A percentile compares a stretch with the other conserved stretches of the same genome.
Conservation (phyloP, 768 basidiomycete species). For the Cantharellus cinnabarinus region DNA sequence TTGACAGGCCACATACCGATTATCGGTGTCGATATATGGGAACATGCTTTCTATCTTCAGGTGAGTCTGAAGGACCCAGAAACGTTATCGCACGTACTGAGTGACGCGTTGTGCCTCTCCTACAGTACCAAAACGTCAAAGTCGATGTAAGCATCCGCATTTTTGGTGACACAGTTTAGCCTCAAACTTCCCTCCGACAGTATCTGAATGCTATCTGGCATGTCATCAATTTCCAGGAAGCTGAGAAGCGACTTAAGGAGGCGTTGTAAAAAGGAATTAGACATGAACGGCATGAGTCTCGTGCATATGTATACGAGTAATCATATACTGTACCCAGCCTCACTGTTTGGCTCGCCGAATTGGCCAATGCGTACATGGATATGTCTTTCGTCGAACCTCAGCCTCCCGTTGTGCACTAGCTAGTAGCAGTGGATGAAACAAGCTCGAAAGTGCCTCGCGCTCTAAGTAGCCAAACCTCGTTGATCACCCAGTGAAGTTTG, state of each 20-base stretch:
- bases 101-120: not conserved
- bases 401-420: too few species aligned
- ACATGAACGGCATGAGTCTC: too few species aligned
- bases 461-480: too few species aligned
- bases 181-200: constrained; percentile 19
- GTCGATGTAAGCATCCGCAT: constrained; percentile 45
- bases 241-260: constrained; percentile 36
- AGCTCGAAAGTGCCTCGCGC: too few species aligned
- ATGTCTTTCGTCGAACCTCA: too few species aligned
- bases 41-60: constrained; percentile 68
- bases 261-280: constrained; percentile 10
- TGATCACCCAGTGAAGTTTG: too few species aligned
- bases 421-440: too few species aligned
- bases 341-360: too few species aligned
- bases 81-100: not conserved
- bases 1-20: constrained; percentile 60
- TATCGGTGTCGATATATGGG: constrained; percentile 95
- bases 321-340: too few species aligned
- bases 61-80: not conserved
- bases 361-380: too few species aligned
- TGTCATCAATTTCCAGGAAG: constrained; percentile 91
- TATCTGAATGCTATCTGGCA: constrained; percentile 92
- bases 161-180: not conserved
- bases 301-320: too few species aligned
- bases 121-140: constrained; percentile 70